Base-by-base conservation (phyloP, 1,284 basidiomycete species). In the Bondarzewia mesenterica region DNA sequence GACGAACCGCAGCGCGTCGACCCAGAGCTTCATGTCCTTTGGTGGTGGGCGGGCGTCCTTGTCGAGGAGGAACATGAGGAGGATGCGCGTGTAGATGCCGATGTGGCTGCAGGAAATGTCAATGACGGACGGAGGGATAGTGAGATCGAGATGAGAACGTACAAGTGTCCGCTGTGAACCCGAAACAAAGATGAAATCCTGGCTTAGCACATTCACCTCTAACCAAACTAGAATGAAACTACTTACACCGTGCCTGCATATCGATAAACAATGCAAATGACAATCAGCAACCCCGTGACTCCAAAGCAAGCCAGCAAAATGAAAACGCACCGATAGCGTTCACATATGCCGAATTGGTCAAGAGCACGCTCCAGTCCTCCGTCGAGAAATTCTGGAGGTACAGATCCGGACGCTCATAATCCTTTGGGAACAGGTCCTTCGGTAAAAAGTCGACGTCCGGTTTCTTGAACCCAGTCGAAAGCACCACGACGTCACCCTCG, bases 321-420 rank as follows among this genome's bases (percentile, higher is more conserved):
- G 12, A 29, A 37, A n/a, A 55, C 61, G 50, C 52, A 53, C 72
- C 74, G 44, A 77, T 75, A 1, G 71, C 75, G 54, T 78, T 75
- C 53, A 71, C 60, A 57, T 80, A 77, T 3, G 77, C 63, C 5
- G 77, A 74, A 56, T 83, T 84, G 10, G 78, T 82, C 63, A 75
- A 65, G 21, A 81, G 61, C 1, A 82, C 62, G 4, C 71, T 73
- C 72, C 77, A 79, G 58, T 80, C 76, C 52, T 77, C 71, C 1
- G 78, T 75, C 2, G 73, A 69, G 65, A 85, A 83, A 51, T 78
- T 81, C 54, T 83, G 80, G 18, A 83, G 65, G 54, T 83, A 83
- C 54, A 82, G 60, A 52, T 80, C 73, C 22, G 80, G 79, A 21
- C 74, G 65, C 63, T 73, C 64, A 55, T 81, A 81, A 15, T 68